Base-by-base conservation (phyloP, 352 stramenopile genomes). In the Achlya hypogyna region DNA sequence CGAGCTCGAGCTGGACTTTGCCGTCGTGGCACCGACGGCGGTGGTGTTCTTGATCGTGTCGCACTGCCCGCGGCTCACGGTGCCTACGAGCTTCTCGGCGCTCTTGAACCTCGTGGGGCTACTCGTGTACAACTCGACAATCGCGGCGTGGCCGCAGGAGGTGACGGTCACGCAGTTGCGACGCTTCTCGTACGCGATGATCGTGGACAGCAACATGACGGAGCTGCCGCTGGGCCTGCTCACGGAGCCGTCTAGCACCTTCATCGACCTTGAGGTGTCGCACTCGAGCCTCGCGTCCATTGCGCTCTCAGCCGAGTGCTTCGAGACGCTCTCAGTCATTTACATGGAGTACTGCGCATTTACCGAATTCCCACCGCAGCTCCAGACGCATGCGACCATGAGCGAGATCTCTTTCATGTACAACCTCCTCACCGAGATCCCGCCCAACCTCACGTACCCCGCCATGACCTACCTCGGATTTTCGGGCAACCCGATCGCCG, bases 121-220 rank as follows among this genome's bases (percentile, higher is more conserved):
- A 28, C 51, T 70, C 28, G 62, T 70, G 6, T 43, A 51, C 52
- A 76, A 74, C 52, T 72, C 52, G 4, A 72, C 69, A 3, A 31
- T 76, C 12, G 62, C 42, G 5, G 16, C 56, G 18, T 76, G 72
- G 72, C 27, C 58, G 1, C 12, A 45, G 38, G 6, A 45, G 2
- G 38, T 45, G 38, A 45, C 2, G 2, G 38, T 45, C 12, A 45
- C 38, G 38, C 38, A 45, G 2, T 45, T 45, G 12, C 2, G n/a
- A 18, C 38, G 38, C 2, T 45, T 45, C n/a, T 45, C 38, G 38
- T 42, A 45, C 6, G 38, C 38, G 38, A 45, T 45, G 38, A 45
- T 45, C 6, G 38, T 45, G 38, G n/a, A 18, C 38, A 45, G 12
- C 38, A 45, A 45, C 38, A 45, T 45, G 38, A 45, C 38, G 38